A percentile compares a stretch with the other conserved stretches of the same genome.
Conservation (phyloP, 352 stramenopile genomes). For the Globisporangium orthogonon region DNA sequence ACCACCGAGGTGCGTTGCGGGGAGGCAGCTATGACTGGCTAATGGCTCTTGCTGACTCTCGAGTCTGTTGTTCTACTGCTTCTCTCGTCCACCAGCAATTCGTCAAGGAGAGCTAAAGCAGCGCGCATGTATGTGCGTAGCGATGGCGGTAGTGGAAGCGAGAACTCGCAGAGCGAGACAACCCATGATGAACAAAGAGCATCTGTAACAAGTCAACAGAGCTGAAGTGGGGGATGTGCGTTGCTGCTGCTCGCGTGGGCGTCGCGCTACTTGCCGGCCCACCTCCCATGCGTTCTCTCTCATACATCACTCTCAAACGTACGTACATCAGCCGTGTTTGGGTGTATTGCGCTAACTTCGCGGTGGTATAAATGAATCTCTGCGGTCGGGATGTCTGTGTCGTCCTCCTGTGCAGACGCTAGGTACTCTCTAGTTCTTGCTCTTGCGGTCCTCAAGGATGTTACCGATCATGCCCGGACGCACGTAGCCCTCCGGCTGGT, state of each 20-base stretch:
- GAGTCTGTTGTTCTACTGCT: not conserved
- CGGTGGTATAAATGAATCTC: constrained; percentile 13
- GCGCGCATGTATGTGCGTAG: not conserved
- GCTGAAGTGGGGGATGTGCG: no score
- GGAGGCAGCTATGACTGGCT: no score
- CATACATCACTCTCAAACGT: not conserved
- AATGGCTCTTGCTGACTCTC: not conserved
- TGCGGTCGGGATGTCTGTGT: not conserved
- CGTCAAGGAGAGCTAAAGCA: constrained; percentile 48
- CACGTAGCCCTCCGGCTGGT: constrained; percentile 82
- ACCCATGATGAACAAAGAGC: no score
- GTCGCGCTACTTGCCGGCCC: no score
- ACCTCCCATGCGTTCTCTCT: no score
- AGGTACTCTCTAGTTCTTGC: constrained; percentile 20
- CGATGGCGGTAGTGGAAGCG: not conserved
- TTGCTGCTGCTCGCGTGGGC: no score
- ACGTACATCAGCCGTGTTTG: not conserved
- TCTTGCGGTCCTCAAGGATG: constrained; percentile 27
- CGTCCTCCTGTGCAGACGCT: no score
- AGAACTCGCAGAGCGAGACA: not conserved
- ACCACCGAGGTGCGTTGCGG: constrained; percentile 54
- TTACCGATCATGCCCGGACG: constrained; percentile 79
- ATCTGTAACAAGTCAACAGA: no score
- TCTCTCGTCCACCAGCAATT: constrained; percentile 31
- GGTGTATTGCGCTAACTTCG: not conserved